Conservation (phyloP, 371 early-diverging fungal species). For the Nosema bombycis region DNA sequence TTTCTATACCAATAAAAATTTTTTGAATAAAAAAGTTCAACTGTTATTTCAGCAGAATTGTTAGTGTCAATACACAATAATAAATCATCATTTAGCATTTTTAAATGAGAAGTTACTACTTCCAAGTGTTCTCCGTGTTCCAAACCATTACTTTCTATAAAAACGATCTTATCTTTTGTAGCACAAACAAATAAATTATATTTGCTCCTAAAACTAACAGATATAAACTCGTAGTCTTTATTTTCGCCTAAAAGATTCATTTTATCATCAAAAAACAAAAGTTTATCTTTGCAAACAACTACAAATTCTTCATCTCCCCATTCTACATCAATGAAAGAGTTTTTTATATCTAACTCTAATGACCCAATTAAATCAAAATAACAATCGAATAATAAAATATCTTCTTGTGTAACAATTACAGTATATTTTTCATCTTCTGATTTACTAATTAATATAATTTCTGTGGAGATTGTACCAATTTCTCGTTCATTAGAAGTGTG, state of each 20-base stretch:
- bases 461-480: conserved; percentile 9
- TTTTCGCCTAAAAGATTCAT: conserved; percentile 14
- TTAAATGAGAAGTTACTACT: neutral
- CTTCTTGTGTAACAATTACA: conserved; percentile 2
- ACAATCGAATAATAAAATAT: conserved; percentile 31
- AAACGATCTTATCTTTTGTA: neutral
- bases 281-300: neutral
- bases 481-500: conserved; percentile 2
- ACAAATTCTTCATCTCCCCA: conserved; percentile 24
- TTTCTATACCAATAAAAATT: conserved; percentile 36
- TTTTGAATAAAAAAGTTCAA: conserved; percentile 22
- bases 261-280: conserved; percentile 19
- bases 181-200: conserved; percentile 32
- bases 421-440: conserved; percentile 21
- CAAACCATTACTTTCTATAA: conserved; percentile 25
- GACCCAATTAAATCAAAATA: conserved; percentile 27
- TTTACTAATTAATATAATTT: neutral
- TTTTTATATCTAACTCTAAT: neutral
- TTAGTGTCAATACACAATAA: neutral
- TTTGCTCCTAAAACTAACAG: conserved; percentile 13
- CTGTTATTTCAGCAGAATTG: neutral
- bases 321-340: conserved; percentile 10
- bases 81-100: conserved; percentile 8
- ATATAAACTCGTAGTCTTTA: conserved; percentile 8
- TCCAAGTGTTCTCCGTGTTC: conserved; percentile 25